phyloP scores from a whole-genome alignment of 2,329 filamentous ascomycete genomes.

The Pseudogymnoascus verrucosus region DNA sequence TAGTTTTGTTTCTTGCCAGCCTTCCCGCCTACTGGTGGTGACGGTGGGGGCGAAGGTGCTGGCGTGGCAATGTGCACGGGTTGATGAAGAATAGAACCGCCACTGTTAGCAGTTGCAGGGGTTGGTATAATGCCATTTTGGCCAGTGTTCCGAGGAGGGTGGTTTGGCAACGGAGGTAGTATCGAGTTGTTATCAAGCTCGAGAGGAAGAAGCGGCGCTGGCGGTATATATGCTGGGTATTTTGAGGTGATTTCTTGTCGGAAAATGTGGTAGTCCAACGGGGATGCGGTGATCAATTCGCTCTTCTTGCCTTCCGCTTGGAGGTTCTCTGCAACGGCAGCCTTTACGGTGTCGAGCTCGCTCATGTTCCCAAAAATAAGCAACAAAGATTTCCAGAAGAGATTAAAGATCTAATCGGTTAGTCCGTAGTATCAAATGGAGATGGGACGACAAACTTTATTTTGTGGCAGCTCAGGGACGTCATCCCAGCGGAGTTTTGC shows the following conservation, averaged over 20 bases:
- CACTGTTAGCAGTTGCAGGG: slow-evolving; percentile 43
- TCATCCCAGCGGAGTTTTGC: slow-evolving; percentile 67
- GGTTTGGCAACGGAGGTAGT: slow-evolving; percentile 73
- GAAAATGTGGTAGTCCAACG: slow-evolving; percentile 92
- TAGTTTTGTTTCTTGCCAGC: slow-evolving; percentile 98
- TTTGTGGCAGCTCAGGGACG: slow-evolving; percentile 53
- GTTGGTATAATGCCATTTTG: slow-evolving; percentile 55
- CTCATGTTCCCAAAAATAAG: slow-evolving; percentile 74
- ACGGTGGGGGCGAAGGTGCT: slow-evolving; percentile 89
- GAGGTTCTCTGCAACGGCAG: slow-evolving; percentile 54
- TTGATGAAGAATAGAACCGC: slow-evolving; percentile 82
- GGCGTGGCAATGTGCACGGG: slow-evolving; percentile 98
- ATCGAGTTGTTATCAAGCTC: slow-evolving; percentile 89
- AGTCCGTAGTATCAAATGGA: slow-evolving; percentile 19
- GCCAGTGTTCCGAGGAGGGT: slow-evolving; percentile 54
- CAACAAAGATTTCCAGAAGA: slow-evolving; percentile 88
- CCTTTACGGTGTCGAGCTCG: slow-evolving; percentile 67
- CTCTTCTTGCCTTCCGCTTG: slow-evolving; percentile 52
- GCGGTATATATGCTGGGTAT: slow-evolving; percentile 92
- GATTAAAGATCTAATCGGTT: slow-evolving; percentile 55
- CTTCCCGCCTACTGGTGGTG: slow-evolving; percentile 78
- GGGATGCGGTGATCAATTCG: slow-evolving; percentile 83
- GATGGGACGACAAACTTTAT: slow-evolving; percentile 44
- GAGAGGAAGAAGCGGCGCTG: slow-evolving; percentile 71
- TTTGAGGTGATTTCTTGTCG: slow-evolving; percentile 96